Evolutionary conservation across 257 asterid species (phyloP).

Genomic region (Solanum virginianum): DNA sequence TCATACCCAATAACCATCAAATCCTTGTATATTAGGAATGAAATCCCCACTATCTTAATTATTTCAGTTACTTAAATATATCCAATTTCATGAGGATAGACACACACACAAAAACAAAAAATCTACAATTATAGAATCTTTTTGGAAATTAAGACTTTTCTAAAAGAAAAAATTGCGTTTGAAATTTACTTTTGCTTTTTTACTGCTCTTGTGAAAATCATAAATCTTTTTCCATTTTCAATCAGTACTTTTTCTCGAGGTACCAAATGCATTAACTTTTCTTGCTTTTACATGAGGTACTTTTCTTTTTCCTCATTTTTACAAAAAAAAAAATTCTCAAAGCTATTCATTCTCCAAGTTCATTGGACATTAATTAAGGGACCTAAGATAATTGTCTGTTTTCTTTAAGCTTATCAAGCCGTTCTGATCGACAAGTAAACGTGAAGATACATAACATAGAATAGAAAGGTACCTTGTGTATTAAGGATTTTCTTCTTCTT

Average conservation of each 20-base stretch:
- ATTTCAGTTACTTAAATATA: background rate
- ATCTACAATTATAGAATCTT: background rate
- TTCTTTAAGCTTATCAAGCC: too few relatives aligned
- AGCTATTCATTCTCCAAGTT: too few relatives aligned
- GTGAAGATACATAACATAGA: background rate
- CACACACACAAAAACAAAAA: background rate
- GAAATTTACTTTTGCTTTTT: background rate
- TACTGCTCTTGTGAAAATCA: background rate
- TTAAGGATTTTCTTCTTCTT: background rate
- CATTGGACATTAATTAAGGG: too few relatives aligned
- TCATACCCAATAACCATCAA: background rate
- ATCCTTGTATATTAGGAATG: background rate
- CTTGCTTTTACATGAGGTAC: background rate
- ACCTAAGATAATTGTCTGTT: too few relatives aligned
- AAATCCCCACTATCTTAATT: background rate
- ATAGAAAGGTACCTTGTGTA: background rate
- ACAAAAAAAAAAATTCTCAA: too few relatives aligned
- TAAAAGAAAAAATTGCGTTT: background rate
- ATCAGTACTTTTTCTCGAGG: background rate
- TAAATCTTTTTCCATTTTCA: background rate
- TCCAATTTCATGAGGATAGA: background rate
- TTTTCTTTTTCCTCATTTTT: too few relatives aligned
- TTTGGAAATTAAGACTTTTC: background rate
- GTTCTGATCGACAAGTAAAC: background rate
- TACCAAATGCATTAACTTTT: background rate